These are phyloP conservation scores for Boletus fagicola DNA, from an alignment of 768 basidiomycete species.

Conservation along the genomic window DNA sequence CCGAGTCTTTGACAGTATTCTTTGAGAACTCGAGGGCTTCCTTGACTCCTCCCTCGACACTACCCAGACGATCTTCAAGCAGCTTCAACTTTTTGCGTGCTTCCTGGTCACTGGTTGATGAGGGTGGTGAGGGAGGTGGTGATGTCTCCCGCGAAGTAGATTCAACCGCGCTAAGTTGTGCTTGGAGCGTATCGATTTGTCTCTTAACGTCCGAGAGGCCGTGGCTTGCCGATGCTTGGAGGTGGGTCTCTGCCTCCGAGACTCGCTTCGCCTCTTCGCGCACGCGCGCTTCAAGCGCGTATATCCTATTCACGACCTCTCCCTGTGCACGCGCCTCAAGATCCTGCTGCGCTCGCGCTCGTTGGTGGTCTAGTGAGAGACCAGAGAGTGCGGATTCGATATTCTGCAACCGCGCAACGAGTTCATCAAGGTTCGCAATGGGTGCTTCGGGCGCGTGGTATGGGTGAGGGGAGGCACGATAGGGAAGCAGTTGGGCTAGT, in stretches of 20 bases:
- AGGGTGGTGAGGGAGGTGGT: constrained; percentile 13
- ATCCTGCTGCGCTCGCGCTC: constrained; percentile 49
- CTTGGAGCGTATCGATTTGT: constrained; percentile 55
- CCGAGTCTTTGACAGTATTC: constrained; percentile 38
- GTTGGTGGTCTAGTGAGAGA: constrained; percentile 55
- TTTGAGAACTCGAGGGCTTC: constrained; percentile 72
- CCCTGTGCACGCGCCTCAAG: constrained; percentile 48
- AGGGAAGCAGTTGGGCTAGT: constrained; percentile 34
- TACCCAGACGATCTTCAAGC: constrained; percentile 62
- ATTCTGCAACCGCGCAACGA: constrained; percentile 57
- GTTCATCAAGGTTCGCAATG: constrained; percentile 62
- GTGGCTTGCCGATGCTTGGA: constrained; percentile 43
- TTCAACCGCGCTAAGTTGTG: constrained; percentile 37
- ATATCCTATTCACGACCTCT: constrained; percentile 55
- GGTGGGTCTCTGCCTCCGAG: constrained; percentile 52
- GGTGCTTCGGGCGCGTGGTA: constrained; percentile 60
- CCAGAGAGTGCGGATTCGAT: constrained; percentile 64
- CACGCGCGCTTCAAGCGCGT: constrained; percentile 54
- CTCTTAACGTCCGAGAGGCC: constrained; percentile 50
- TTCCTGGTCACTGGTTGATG: constrained; percentile 49
- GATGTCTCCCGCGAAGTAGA: constrained; percentile 21
- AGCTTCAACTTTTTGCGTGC: constrained; percentile 50
- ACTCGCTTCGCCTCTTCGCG: constrained; percentile 44
- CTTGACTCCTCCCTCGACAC: constrained; percentile 61
- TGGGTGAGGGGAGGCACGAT: constrained; percentile 30